Evolutionary conservation across 192 early-diverging fungal genomes (phyloP).

Genomic region (Entomortierella parvispora): DNA sequence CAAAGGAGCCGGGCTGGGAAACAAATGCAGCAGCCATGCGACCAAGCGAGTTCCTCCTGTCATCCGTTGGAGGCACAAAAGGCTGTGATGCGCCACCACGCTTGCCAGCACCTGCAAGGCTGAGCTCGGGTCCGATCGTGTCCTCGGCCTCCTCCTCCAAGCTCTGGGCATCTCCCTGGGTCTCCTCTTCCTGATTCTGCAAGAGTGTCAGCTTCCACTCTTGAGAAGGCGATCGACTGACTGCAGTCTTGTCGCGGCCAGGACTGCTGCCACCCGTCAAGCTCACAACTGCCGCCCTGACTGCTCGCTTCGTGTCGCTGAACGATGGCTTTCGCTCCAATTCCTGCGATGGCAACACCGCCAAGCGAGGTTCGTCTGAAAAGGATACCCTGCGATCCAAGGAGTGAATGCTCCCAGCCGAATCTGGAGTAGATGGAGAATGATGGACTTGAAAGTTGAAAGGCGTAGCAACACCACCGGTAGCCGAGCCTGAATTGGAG

Average conservation of each 20-base stretch:
- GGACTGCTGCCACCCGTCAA: slow-evolving; percentile 10
- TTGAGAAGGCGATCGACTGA: neutral
- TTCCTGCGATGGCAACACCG: slow-evolving; percentile 5
- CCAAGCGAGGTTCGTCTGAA: slow-evolving; percentile 7
- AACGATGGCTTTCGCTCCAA: slow-evolving; percentile 14
- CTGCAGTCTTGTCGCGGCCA: neutral
- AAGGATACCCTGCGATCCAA: slow-evolving; percentile 20
- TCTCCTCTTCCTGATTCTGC: slow-evolving; percentile 17
- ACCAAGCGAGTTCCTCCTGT: slow-evolving; percentile 18
- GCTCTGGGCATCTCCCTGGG: neutral
- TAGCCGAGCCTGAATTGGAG: neutral
- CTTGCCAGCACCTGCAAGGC: neutral
- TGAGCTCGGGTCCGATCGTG: slow-evolving; percentile 11
- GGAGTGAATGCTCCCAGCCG: slow-evolving; percentile 10
- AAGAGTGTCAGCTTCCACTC: slow-evolving; percentile 22
- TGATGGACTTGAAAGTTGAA: slow-evolving; percentile 10
- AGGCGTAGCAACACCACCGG: neutral
- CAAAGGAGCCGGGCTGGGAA: slow-evolving; percentile 38
- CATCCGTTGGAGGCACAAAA: neutral
- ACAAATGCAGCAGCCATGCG: slow-evolving; percentile 44
- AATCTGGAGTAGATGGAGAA: slow-evolving; percentile 18
- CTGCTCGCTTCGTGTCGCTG: slow-evolving; percentile 20
- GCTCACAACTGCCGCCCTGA: slow-evolving; percentile 16
- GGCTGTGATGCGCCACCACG: neutral
- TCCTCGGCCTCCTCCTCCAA: slow-evolving; percentile 1